These are phyloP conservation scores for Colletotrichum sp. DNA, from an alignment of 2,329 filamentous ascomycete species.

Conservation along the genomic window DNA sequence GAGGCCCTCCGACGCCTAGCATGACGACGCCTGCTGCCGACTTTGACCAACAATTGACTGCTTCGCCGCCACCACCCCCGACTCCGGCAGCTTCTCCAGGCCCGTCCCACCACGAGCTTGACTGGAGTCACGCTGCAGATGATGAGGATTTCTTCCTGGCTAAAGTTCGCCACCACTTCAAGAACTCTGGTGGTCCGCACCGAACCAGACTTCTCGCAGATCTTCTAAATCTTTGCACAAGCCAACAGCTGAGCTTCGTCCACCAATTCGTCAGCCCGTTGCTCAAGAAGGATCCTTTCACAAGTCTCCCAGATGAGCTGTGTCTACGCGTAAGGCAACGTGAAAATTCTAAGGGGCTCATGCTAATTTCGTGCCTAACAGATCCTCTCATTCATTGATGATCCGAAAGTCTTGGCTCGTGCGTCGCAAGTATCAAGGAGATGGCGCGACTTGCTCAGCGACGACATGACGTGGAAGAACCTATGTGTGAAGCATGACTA, in stretches of 20 bases:
- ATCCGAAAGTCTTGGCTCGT: slow-evolving; percentile 90
- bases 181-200: slow-evolving; percentile 75
- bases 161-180: slow-evolving; percentile 81
- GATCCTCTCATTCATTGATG: slow-evolving; percentile 96
- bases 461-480: slow-evolving; percentile 98
- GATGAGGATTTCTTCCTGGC: slow-evolving; percentile 84
- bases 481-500: slow-evolving; percentile 97
- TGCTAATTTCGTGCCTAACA: slow-evolving; percentile 37
- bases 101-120: slow-evolving; percentile 64
- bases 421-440: slow-evolving; percentile 95
- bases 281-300: slow-evolving; percentile 95
- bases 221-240: slow-evolving; percentile 91
- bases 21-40: slow-evolving; percentile 69
- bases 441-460: slow-evolving; percentile 91
- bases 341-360: background rate
- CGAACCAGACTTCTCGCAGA: slow-evolving; percentile 84
- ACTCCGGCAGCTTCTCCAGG: slow-evolving; percentile 71
- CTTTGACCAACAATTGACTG: slow-evolving; percentile 65
- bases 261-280: slow-evolving; percentile 94
- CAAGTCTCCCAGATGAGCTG: slow-evolving; percentile 87
- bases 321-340: slow-evolving; percentile 75
- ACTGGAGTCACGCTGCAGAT: slow-evolving; percentile 80
- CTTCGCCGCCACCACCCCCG: slow-evolving; percentile 67
- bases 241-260: slow-evolving; percentile 93
- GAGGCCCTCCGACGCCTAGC: slow-evolving; percentile 69